phyloP scores from a whole-genome alignment of 768 basidiomycete species.

The Lanmaoa pseudosensibilis region DNA sequence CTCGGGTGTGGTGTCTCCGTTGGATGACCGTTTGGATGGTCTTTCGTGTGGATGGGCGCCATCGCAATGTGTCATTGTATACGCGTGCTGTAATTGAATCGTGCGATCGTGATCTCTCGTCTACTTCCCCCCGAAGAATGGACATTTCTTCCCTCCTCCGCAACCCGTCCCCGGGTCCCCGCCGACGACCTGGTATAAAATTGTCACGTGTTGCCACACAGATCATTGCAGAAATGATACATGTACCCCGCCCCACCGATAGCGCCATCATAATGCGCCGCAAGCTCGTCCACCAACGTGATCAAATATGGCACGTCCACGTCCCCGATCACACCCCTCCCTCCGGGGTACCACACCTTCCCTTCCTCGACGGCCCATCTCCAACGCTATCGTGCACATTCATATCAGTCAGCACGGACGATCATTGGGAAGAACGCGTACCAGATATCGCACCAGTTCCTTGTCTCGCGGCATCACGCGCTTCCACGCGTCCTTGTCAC shows the following conservation, averaged over 20 bases:
- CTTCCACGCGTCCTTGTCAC: conserved; percentile 53
- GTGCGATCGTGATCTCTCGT: not conserved
- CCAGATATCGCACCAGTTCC: conserved; percentile 66
- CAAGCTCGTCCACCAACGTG: conserved; percentile 42
- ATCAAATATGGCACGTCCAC: conserved; percentile 40
- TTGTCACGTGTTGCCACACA: not conserved
- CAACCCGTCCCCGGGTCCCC: conserved; percentile 8
- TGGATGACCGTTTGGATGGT: conserved; percentile 62
- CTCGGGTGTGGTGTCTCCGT: conserved; percentile 81
- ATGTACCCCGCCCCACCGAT: conserved; percentile 29
- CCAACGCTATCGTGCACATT: conserved; percentile 53
- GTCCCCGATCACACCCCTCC: conserved; percentile 40
- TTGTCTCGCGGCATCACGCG: conserved; percentile 64
- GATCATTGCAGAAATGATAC: conserved; percentile 26
- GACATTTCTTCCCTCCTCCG: conserved; percentile 75
- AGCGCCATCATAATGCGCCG: conserved; percentile 22
- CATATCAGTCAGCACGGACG: not conserved
- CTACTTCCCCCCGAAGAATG: conserved; percentile 56
- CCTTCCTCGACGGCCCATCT: conserved; percentile 63
- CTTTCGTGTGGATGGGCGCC: conserved; percentile 59
- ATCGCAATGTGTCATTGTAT: conserved; percentile 94
- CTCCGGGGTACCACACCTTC: conserved; percentile 48
- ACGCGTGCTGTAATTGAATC: conserved; percentile 30
- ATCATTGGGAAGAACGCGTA: conserved; percentile 34
- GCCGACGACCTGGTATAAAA: not conserved